Conservation (phyloP, 352 stramenopile species). For the Phytophthora rubi region DNA sequence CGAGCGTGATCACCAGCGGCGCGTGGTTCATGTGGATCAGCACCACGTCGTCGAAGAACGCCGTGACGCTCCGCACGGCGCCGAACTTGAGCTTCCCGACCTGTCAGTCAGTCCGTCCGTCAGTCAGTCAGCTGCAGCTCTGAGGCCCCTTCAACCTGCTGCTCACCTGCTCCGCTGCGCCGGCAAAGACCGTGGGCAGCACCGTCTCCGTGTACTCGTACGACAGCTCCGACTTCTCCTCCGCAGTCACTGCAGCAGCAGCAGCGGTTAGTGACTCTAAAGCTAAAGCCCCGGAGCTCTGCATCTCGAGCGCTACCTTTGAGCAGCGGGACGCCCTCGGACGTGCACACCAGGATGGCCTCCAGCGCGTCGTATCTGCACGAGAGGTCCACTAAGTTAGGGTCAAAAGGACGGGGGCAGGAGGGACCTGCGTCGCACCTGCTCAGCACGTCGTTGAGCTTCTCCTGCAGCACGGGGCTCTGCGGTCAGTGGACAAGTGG, state of each 20-base stretch:
- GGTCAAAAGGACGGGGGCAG: neutral
- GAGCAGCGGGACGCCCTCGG: constrained; percentile 75
- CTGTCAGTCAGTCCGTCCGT: constrained; percentile 24
- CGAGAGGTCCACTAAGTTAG: neutral
- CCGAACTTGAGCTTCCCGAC: constrained; percentile 86
- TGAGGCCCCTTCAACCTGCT: neutral
- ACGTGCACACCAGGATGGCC: constrained; percentile 82
- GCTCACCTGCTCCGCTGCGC: constrained; percentile 72
- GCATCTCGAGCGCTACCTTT: constrained; percentile 47
- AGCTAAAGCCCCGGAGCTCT: neutral
- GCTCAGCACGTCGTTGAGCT: constrained; percentile 66
- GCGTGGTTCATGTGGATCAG: constrained; percentile 81
- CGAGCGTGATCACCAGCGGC: constrained; percentile 80
- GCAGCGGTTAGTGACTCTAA: neutral
- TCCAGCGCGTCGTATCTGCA: constrained; percentile 76
- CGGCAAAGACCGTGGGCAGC: constrained; percentile 79
- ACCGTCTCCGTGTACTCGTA: constrained; percentile 84
- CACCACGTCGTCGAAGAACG: constrained; percentile 77
- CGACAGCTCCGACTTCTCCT: constrained; percentile 49
- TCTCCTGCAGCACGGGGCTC: constrained; percentile 68
- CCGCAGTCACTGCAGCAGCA: constrained; percentile 45
- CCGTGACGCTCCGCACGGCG: constrained; percentile 70
- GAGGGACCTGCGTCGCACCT: constrained; percentile 29
- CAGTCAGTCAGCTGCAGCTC: neutral
- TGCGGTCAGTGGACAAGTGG: constrained; percentile 14